Evolutionary conservation across 2,329 filamentous ascomycete genomes (phyloP).

Genomic region (Dryadomyces quercivorus): DNA sequence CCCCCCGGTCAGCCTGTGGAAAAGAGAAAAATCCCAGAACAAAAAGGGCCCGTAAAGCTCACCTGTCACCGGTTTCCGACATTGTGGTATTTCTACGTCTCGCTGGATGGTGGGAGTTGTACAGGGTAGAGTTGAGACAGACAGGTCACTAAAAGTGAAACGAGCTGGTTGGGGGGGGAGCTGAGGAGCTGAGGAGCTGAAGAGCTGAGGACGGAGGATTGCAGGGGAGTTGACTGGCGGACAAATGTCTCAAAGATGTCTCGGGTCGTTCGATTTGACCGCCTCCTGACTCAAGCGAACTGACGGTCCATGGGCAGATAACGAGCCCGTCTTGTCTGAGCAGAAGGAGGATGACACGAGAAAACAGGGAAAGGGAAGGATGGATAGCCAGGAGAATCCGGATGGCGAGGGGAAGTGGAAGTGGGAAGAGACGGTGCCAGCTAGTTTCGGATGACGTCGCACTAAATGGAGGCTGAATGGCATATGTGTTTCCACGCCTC

Average conservation of each 20-base stretch:
- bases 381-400: not conserved
- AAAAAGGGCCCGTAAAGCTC: not conserved
- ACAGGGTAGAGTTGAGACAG: not conserved
- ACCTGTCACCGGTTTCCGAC: conserved; percentile 21
- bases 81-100: conserved; percentile 9
- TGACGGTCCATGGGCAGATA: not conserved
- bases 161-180: not conserved
- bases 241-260: not conserved
- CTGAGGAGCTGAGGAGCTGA: no score
- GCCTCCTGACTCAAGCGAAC: not conserved
- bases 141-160: not conserved
- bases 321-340: not conserved
- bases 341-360: no score
- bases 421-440: not conserved
- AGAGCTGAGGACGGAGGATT: no score
- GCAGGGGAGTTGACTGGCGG: no score
- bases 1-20: no score
- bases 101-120: not conserved
- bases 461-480: not conserved
- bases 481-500: not conserved
- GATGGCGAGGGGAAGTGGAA: not conserved
- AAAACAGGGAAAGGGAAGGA: not conserved
- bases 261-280: not conserved
- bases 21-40: no score
- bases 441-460: conserved; percentile 1